Conservation (phyloP, 2,329 filamentous ascomycete species). For the Neonectria hederae region DNA sequence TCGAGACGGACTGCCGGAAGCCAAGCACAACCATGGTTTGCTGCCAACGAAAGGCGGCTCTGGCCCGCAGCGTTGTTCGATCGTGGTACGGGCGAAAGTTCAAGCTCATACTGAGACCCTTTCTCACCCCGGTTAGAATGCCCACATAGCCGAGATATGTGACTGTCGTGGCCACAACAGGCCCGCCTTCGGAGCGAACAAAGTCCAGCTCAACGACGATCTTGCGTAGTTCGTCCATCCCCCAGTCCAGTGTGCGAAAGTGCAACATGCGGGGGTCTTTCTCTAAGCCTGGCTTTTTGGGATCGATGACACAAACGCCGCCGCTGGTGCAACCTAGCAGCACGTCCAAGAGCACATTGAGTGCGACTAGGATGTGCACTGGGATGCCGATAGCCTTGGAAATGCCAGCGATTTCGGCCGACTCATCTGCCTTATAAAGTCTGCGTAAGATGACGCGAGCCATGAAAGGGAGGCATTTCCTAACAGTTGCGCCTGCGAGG, state of each 20-base stretch:
- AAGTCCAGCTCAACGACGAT: conserved; percentile 64
- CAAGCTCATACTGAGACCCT: conserved; percentile 57
- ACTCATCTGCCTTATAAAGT: conserved; percentile 65
- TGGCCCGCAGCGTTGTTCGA: conserved; percentile 18
- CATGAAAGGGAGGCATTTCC: conserved; percentile 45
- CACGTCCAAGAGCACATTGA: conserved; percentile 71
- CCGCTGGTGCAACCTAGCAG: conserved; percentile 72
- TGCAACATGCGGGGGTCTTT: conserved; percentile 53
- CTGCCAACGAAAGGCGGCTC: conserved; percentile 39
- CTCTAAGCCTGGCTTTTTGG: background rate
- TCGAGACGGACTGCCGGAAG: conserved; percentile 38
- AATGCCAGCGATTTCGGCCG: conserved; percentile 68
- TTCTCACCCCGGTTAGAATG: conserved; percentile 57
- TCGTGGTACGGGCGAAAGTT: conserved; percentile 54
- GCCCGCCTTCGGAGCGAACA: conserved; percentile 45
- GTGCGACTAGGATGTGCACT: conserved; percentile 67
- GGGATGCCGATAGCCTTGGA: conserved; percentile 59
- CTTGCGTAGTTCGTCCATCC: conserved; percentile 59
- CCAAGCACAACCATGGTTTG: conserved; percentile 43
- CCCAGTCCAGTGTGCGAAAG: conserved; percentile 66
- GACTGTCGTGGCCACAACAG: conserved; percentile 55
- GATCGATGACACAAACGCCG: conserved; percentile 40
- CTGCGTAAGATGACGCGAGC: conserved; percentile 59
- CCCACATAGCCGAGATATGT: conserved; percentile 62
- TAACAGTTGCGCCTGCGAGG: conserved; percentile 30